Conservation (phyloP, 1,284 basidiomycete genomes). For the Trichosporon asahii region DNA sequence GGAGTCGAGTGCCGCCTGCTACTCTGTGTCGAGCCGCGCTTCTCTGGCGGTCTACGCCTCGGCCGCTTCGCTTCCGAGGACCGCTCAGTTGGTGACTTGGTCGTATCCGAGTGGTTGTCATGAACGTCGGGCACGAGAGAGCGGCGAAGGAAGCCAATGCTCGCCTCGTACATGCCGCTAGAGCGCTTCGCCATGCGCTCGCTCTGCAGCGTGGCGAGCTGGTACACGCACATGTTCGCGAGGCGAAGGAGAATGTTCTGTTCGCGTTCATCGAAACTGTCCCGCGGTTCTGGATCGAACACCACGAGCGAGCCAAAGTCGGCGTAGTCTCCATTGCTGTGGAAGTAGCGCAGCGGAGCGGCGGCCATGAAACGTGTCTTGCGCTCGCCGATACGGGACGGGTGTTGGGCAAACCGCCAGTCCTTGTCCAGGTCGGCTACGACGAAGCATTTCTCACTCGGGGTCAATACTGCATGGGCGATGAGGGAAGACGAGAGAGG, state of each 20-base stretch:
- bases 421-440: slow-evolving; percentile 36
- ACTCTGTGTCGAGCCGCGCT: not conserved
- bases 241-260: slow-evolving; percentile 38
- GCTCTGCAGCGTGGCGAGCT: slow-evolving; percentile 41
- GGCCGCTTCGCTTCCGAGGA: not conserved
- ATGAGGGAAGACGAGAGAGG: slow-evolving; percentile 6
- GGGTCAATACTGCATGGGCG: slow-evolving; percentile 22
- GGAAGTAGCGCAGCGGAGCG: slow-evolving; percentile 36
- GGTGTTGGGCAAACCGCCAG: slow-evolving; percentile 41
- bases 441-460: slow-evolving; percentile 29
- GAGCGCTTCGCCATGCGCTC: slow-evolving; percentile 39
- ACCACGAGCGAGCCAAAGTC: not conserved
- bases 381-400: slow-evolving; percentile 7
- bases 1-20: not conserved
- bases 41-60: not conserved
- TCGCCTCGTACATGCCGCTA: slow-evolving; percentile 38
- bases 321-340: slow-evolving; percentile 22
- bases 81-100: not conserved
- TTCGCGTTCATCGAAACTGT: slow-evolving; percentile 34
- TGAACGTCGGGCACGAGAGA: slow-evolving; percentile 31
- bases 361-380: slow-evolving; percentile 37
- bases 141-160: slow-evolving; percentile 41
- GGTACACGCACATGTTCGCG: slow-evolving; percentile 48
- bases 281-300: slow-evolving; percentile 22
- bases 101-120: not conserved